These are phyloP conservation scores for Penicillium coprophilum DNA, from an alignment of 495 filamentous ascomycete species.

Conservation along the genomic window DNA sequence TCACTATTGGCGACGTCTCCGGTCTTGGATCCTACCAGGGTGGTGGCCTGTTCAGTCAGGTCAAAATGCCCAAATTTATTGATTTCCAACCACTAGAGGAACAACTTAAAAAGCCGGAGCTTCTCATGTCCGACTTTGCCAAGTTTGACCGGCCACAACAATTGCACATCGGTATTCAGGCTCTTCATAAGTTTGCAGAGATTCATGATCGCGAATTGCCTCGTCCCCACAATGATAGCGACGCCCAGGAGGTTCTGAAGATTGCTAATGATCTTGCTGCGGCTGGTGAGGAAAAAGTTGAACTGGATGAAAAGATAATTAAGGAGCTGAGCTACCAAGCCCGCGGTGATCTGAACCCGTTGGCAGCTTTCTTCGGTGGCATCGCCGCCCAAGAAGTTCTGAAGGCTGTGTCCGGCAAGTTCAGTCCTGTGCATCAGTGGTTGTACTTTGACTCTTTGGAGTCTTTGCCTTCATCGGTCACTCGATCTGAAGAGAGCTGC, in stretches of 20 bases:
- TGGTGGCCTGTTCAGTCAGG: conserved; percentile 88
- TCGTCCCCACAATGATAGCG: conserved; percentile 75
- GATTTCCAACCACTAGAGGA: conserved; percentile 78
- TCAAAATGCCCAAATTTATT: conserved; percentile 95
- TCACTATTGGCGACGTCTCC: conserved; percentile 93
- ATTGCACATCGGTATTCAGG: conserved; percentile 90
- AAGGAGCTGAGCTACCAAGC: conserved; percentile 95
- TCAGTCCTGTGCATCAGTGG: conserved; percentile 87
- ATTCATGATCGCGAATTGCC: conserved; percentile 68
- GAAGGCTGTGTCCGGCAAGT: conserved; percentile 97
- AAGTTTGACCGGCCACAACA: conserved; percentile 94
- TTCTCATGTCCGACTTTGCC: conserved; percentile 91
- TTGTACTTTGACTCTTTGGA: conserved; percentile 98
- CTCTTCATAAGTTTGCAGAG: conserved; percentile 79
- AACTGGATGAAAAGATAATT: conserved; percentile 89
- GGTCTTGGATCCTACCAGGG: conserved; percentile 78
- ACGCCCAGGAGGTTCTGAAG: conserved; percentile 75
- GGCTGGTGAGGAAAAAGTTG: conserved; percentile 65
- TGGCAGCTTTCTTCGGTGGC: conserved; percentile 95
- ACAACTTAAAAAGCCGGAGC: conserved; percentile 81
- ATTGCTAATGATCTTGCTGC: conserved; percentile 68
- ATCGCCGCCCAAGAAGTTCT: conserved; percentile 94
- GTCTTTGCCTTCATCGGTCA: conserved; percentile 72
- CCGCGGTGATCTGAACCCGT: conserved; percentile 83
- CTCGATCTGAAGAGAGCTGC: conserved; percentile 83